phyloP scores from a whole-genome alignment of 345 rosid genomes.

The rapeseed (Brassica napus) region DNA sequence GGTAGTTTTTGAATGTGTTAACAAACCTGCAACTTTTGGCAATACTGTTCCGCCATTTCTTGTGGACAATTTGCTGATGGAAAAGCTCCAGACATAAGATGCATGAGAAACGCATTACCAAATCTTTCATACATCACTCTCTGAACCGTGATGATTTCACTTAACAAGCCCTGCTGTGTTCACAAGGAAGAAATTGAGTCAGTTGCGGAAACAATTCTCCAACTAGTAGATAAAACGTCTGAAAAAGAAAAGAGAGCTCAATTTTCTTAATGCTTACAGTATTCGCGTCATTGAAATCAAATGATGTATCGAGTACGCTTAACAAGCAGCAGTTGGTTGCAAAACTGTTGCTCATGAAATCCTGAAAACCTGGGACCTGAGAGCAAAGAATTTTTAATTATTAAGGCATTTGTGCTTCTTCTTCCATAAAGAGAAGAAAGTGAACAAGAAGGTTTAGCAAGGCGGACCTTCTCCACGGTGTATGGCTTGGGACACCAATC shows the following conservation, averaged over 20 bases:
- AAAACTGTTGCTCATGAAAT: slow-evolving; percentile 67
- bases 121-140: slow-evolving; percentile 92
- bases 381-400: slow-evolving; percentile 21
- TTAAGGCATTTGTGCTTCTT: neutral
- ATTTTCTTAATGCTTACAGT: slow-evolving; percentile 57
- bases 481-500: slow-evolving; percentile 74
- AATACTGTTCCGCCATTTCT: slow-evolving; percentile 70
- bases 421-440: neutral
- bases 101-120: slow-evolving; percentile 72
- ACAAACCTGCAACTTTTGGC: slow-evolving; percentile 88
- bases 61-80: slow-evolving; percentile 60
- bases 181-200: slow-evolving; percentile 6
- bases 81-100: slow-evolving; percentile 60
- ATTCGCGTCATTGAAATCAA: slow-evolving; percentile 84
- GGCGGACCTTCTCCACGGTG: slow-evolving; percentile 67
- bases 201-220: neutral
- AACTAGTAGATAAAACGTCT: neutral
- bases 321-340: slow-evolving; percentile 80
- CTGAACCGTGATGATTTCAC: slow-evolving; percentile 86
- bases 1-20: neutral
- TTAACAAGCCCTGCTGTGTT: slow-evolving; percentile 79
- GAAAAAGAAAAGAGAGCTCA: neutral
- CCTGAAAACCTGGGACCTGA: slow-evolving; percentile 86
- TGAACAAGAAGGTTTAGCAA: neutral
- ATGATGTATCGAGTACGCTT: slow-evolving; percentile 87